Evolutionary conservation across 768 basidiomycete species (phyloP).

Genomic region (Trametes coccinea): DNA sequence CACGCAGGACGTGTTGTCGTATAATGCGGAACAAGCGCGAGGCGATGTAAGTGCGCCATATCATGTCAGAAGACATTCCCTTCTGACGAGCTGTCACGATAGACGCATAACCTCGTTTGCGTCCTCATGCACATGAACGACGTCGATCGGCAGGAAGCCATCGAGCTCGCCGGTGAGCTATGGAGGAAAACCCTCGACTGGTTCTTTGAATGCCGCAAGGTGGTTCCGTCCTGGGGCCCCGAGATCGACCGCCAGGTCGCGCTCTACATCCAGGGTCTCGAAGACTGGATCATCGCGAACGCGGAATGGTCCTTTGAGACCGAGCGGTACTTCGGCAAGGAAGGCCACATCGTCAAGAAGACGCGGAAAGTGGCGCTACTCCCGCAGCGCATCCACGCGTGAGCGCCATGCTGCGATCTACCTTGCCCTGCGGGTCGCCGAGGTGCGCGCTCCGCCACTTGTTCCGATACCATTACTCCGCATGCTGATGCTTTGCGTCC

Average conservation of each 20-base stretch:
- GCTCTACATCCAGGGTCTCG: slow-evolving; percentile 64
- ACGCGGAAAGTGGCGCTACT: slow-evolving; percentile 54
- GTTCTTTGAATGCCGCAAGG: slow-evolving; percentile 46
- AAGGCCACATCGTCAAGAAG: slow-evolving; percentile 52
- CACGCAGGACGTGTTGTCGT: slow-evolving; percentile 69
- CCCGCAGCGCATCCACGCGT: slow-evolving; percentile 30
- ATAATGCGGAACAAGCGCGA: slow-evolving; percentile 72
- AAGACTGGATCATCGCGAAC: slow-evolving; percentile 72
- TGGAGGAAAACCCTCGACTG: slow-evolving; percentile 71
- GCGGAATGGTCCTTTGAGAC: slow-evolving; percentile 75
- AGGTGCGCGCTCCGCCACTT: slow-evolving; percentile 1
- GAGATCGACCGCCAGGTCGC: slow-evolving; percentile 62
- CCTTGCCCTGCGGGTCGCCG: background rate
- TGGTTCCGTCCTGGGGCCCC: slow-evolving; percentile 69
- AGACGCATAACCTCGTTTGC: slow-evolving; percentile 69
- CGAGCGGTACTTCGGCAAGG: slow-evolving; percentile 70
- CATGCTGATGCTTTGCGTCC: background rate
- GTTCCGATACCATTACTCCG: background rate
- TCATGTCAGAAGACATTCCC: background rate
- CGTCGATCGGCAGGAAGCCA: slow-evolving; percentile 58
- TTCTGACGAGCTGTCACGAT: background rate
- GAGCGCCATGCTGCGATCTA: background rate
- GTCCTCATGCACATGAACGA: slow-evolving; percentile 65
- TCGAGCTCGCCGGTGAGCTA: slow-evolving; percentile 64
- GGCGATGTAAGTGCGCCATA: slow-evolving; percentile 36